Conservation (phyloP, 441 rosid species). For the Erysimum cheiri region DNA sequence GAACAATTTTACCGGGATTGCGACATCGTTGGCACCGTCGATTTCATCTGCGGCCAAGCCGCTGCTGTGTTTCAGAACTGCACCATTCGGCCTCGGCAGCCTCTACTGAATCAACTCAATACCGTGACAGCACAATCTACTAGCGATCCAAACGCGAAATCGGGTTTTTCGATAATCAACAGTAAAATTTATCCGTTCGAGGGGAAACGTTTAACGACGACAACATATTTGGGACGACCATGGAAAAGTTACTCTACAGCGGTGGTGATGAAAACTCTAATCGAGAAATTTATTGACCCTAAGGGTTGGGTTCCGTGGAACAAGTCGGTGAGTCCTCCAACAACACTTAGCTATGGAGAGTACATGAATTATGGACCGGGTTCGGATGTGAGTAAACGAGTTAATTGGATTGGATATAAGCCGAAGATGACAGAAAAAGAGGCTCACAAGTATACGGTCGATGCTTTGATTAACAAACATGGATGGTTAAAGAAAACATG, state of each 20-base stretch:
- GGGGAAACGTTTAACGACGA: not conserved
- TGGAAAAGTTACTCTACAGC: not conserved
- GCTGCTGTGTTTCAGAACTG: not conserved
- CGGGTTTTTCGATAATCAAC: not conserved
- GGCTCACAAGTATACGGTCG: not conserved
- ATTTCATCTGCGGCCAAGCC: not conserved
- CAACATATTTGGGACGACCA: not conserved
- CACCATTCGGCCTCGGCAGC: not conserved
- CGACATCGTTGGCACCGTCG: not conserved
- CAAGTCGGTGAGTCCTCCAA: not conserved
- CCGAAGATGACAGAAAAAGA: not conserved
- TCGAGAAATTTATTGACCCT: not conserved
- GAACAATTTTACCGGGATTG: not conserved
- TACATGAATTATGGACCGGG: constrained; percentile 17
- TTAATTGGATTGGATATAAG: not conserved
- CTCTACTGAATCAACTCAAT: not conserved
- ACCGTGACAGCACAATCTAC: not conserved
- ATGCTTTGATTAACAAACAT: not conserved
- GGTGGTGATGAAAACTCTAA: not conserved
- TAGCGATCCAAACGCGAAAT: not conserved
- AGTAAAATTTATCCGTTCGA: not conserved
- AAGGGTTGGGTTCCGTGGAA: constrained; percentile 1
- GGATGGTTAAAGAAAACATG: not conserved
- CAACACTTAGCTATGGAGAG: not conserved
- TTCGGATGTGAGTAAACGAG: not conserved